phyloP scores from a whole-genome alignment of 2,329 filamentous ascomycete genomes.

The Tolypocladium guangdongense region DNA sequence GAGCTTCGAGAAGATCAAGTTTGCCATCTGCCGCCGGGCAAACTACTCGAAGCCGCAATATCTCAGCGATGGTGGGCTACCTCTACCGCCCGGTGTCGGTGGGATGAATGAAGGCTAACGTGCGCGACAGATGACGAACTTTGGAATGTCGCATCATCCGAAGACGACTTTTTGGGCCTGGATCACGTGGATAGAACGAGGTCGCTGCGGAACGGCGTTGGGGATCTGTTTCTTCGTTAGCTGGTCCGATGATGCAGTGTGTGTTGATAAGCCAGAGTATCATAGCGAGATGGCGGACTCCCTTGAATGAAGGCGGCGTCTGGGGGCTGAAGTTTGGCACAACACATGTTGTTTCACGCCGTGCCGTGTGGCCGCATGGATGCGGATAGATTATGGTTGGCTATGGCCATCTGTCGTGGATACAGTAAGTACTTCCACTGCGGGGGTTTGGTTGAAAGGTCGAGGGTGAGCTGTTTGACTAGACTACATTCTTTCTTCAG shows the following conservation, averaged over 20 bases:
- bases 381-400: background rate
- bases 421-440: background rate
- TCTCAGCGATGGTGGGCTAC: conserved; percentile 69
- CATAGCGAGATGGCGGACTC: background rate
- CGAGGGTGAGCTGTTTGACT: background rate
- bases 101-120: background rate
- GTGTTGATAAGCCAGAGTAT: background rate
- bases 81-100: background rate
- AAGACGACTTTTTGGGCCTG: conserved; percentile 53
- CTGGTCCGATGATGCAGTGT: background rate
- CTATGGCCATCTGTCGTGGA: background rate
- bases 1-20: conserved; percentile 97
- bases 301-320: conserved; percentile 1
- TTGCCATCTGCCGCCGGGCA: conserved; percentile 66
- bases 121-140: conserved; percentile 43
- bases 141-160: conserved; percentile 36
- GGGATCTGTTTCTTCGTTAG: conserved; percentile 50
- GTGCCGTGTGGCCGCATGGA: background rate
- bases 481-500: background rate
- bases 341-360: background rate
- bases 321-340: background rate
- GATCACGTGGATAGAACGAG: conserved; percentile 55
- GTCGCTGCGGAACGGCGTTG: conserved; percentile 45
- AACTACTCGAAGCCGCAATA: conserved; percentile 70
- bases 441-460: background rate